Base-by-base conservation (phyloP, 169 alveolate genomes). In the Plasmodium malariae region DNA sequence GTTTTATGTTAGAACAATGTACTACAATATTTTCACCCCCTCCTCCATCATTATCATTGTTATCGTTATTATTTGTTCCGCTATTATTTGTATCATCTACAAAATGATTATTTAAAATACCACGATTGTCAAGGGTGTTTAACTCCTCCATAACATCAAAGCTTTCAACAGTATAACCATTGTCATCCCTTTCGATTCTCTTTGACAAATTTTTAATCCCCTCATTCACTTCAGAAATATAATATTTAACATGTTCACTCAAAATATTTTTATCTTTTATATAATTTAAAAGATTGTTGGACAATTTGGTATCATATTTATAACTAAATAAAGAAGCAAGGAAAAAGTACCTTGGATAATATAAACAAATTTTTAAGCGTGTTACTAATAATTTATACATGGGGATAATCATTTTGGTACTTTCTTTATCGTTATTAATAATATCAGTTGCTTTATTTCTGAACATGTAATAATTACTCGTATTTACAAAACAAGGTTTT, bases 371-470 rank as follows among this genome's bases (percentile, higher is more conserved):
- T 40, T 86, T 86, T 63, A 86, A 86, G 55, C 92, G 24, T 24
- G 80, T 71, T 32, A 71, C 74, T 63, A 86, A 86, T 49, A 86
- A 86, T 86, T 86, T 86, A 70, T 63, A 86, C 45, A 86, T 17
- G 1, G 92, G 87, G 17, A 70, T 71, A 34, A 86, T 69, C 49
- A 86, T 69, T 21, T 86, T 72, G 14, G 74, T 30, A 48, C 62
- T 43, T 57, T 71, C 86, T 63, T 86, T 68, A 69, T 68, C 74
- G 17, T 32, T 72, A 24, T 86, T 86, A 40, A 70, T 43, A 14
- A 71, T 86, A 37, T 86, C 48, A 34, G 49, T 26, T 5, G 54
- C 60, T 34, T 60, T 74, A n/a, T 69, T 68, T 65, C 74, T 26
- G 40, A 57, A 63, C 54, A 57, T 45, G 28, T 68, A 70, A 86